Evolutionary conservation across 768 basidiomycete species (phyloP).

Genomic region (Termitomyces sp.): DNA sequence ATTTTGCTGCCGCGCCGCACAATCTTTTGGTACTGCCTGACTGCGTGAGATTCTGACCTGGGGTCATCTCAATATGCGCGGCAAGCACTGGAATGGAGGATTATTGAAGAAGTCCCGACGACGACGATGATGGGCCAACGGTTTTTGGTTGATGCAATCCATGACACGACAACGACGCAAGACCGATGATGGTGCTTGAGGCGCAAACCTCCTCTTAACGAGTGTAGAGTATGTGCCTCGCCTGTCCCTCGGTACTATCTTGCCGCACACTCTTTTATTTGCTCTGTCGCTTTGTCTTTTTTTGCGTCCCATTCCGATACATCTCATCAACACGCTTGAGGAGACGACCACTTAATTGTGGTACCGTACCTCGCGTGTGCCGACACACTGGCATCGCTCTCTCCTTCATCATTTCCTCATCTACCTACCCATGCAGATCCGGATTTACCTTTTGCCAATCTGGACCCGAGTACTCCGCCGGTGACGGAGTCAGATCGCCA

Average conservation of each 20-base stretch:
- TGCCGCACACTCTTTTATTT: constrained; percentile 42
- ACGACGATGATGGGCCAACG: constrained; percentile 53
- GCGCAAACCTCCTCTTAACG: constrained; percentile 45
- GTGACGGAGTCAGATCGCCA: constrained; percentile 15
- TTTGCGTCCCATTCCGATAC: constrained; percentile 44
- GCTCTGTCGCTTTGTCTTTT: constrained; percentile 31
- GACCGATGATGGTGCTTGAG: constrained; percentile 58
- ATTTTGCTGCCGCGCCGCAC: constrained; percentile 58
- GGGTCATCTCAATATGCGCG: constrained; percentile 27
- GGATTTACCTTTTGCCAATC: constrained; percentile 19
- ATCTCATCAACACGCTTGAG: constrained; percentile 54
- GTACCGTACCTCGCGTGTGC: constrained; percentile 75
- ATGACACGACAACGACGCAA: constrained; percentile 63
- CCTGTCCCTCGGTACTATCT: constrained; percentile 49
- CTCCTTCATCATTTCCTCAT: constrained; percentile 21
- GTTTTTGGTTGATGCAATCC: constrained; percentile 45
- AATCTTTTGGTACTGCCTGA: constrained; percentile 22
- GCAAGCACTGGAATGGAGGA: constrained; percentile 24
- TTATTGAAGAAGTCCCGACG: constrained; percentile 23
- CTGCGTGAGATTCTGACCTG: constrained; percentile 31
- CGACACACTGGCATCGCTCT: constrained; percentile 66
- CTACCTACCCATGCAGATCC: constrained; percentile 23
- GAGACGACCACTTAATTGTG: constrained; percentile 82
- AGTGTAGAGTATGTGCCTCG: constrained; percentile 50
- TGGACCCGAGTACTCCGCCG: constrained; percentile 12